Base-by-base conservation (phyloP, 2,329 filamentous ascomycete genomes). In the Microsporum audouinii region DNA sequence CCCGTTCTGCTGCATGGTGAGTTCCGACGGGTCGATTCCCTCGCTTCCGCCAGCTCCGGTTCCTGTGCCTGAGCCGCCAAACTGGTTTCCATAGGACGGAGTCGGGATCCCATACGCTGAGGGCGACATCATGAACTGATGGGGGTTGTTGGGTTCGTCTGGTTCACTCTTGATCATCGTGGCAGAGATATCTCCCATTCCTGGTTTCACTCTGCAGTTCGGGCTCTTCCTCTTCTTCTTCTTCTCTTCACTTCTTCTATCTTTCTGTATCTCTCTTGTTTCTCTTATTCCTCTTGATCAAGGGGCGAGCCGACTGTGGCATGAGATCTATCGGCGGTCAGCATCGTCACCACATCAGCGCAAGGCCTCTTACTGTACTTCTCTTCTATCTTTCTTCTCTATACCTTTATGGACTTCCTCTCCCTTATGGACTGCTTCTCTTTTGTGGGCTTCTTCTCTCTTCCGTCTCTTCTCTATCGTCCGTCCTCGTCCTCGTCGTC, bases 1-100 rank as follows among this genome's bases (percentile, higher is more conserved):
- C 60, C 73, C 75, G 39, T 45, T 60, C 72, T 71, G 64, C 76
- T 80, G 78, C 84, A 92, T 88, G 67, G 84, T 84, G 63, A 96
- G 81, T 65, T 94, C 89, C 64, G 89, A 92, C 8, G 92, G 92
- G 71, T 96, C 89, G 70, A 96, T 86, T 69, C 82, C 79, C 65
- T 79, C 80, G 65, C 81, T 47, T 47, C 43, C 43, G 43, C 10
- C 80, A 65, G 79, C 79, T 67, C 69, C 70, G 8, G 63, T 60
- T 66, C 75, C 72, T n/a, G 27, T 33, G 12, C 69, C 70, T 10
- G 63, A 62, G 66, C 75, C 72, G 63, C 74, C 78, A 72, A 82
- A 82, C 64, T 79, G 76, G 65, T 77, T 74, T 64, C 70, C 69
- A 65, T 75, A 76, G 36, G 73, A 70, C 65, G 82, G 80, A 61